Evolutionary conservation across 2,329 filamentous ascomycete genomes (phyloP), one percentile per base, ranked within the genome.

Genomic region (Trichoderma koningiopsis): DNA sequence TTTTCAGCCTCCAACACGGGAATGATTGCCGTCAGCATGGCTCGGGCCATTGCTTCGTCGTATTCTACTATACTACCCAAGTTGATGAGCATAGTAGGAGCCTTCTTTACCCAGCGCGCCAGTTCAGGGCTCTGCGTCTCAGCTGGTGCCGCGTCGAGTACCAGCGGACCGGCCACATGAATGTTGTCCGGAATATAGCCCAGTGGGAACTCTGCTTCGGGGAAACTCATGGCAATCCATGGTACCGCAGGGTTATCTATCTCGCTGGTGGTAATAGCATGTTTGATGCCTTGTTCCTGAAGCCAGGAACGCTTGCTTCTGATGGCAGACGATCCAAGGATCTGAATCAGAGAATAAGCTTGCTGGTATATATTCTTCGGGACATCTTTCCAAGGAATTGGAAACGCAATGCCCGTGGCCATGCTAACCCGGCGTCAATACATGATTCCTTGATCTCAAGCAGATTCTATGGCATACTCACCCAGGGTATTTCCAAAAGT

Each of bases 1-100:
- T 74, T 57, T 2, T 72, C 72, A 47, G 67, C 68, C 5, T 73
- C 71, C 14, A 79, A 64, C 8, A 74, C 69, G 3, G 55, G 53
- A 2, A 63, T 52, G 10, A 80, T 43, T 2, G 75, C 76, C 3
- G 61, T 47, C 0, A 72, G 72, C 79, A 81, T 79, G 11, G 52
- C 66, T 4, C 19, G 47, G 13, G 77, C 77, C 16, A 72, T 70
- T 1, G 70, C 52, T 62, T 75, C 69, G 33, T 69, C 69, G 56
- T 74, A 76, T 4, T 72, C 71, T 29, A 79, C 75, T 5, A 79
- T 75, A 3, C 81, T 85, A 0, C 85, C 84, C 0, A 86, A 76
- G 65, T 84, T 85, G 10, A 87, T 79, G 14, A 86, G 76, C 0
- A 86, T 74, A 0, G 84, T 86, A 2, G 82, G 82, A 0, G 73